Evolutionary conservation across 2,329 filamentous ascomycete species (phyloP), one percentile per base, ranked within the genome.

Genomic region (Paracamarosporium sp.): DNA sequence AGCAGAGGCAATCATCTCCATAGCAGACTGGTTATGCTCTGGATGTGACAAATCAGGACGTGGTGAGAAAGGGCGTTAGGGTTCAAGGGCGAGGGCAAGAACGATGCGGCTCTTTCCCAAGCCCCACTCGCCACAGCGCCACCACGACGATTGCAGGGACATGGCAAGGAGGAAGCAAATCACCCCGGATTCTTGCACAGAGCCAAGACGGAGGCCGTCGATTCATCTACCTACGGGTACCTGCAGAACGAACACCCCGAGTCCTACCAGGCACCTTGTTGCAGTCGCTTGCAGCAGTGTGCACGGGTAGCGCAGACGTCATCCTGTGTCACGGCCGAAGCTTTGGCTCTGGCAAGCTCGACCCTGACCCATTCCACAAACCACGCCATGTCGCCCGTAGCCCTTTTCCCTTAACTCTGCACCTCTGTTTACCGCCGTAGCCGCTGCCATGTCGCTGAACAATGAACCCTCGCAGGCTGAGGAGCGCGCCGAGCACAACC

Each of bases 391-490:
- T 12, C 47, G 17, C 24, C 31, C 35, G n/a, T 38, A 22, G 43
- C 43, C 53, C 31, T 47, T 46, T 17, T 47, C 44, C 52, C 8
- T 17, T 17, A 25, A 24, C 30, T 30, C 38, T 13, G 6, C 33
- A 15, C 45, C 25, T 40, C 28, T n/a, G 25, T 2, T 31, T 45
- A 41, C 31, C 22, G 24, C 22, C 59, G 40, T 54, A 52, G 15
- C 44, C 48, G 22, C 46, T 61, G 64, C 56, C 61, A 80, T 79
- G 78, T 75, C 78, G 61, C 67, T 79, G 55, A 78, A 78, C 48
- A 46, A 73, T 30, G 79, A 80, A 63, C 78, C 78, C 24, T 74
- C 78, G 40, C 71, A 70, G 57, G 76, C 78, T 13, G 65, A 73
- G 38, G 75, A 77, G 62, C 77, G 78, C 51, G 65, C 74, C 33